phyloP scores from a whole-genome alignment of 352 stramenopile genomes.

The Lagenidium giganteum region DNA sequence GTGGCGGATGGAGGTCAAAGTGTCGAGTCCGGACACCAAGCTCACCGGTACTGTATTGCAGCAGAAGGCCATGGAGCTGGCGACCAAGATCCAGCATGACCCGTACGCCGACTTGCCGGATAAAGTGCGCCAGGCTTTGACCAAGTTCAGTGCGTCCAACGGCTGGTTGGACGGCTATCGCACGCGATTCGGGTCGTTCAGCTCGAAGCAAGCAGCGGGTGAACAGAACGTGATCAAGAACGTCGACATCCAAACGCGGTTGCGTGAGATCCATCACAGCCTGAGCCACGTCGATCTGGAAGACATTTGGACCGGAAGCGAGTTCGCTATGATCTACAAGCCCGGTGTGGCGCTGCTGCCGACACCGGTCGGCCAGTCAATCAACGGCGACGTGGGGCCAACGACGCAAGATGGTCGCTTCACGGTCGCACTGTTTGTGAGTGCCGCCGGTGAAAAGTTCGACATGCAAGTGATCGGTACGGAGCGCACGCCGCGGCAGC shows the following conservation, averaged over 20 bases:
- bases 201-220: slow-evolving; percentile 54
- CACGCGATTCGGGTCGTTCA: slow-evolving; percentile 80
- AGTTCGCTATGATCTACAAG: slow-evolving; percentile 73
- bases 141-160: slow-evolving; percentile 79
- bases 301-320: slow-evolving; percentile 75
- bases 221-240: slow-evolving; percentile 74
- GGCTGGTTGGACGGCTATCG: slow-evolving; percentile 84
- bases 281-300: slow-evolving; percentile 52
- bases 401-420: slow-evolving; percentile 45
- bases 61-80: slow-evolving; percentile 80
- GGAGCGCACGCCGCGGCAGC: slow-evolving; percentile 45
- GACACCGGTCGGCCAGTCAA: slow-evolving; percentile 4
- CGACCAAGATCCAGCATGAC: slow-evolving; percentile 69
- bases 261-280: slow-evolving; percentile 76
- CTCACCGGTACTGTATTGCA: slow-evolving; percentile 77
- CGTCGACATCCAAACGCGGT: slow-evolving; percentile 79
- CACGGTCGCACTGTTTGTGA: slow-evolving; percentile 77
- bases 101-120: slow-evolving; percentile 63
- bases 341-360: slow-evolving; percentile 4
- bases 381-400: not conserved
- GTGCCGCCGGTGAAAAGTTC: slow-evolving; percentile 67
- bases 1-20: slow-evolving; percentile 83
- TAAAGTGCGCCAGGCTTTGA: slow-evolving; percentile 64
- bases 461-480: slow-evolving; percentile 80
- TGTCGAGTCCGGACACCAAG: slow-evolving; percentile 72